Conservation (phyloP, 352 stramenopile genomes). For the Phytopythium chamaehyphon region DNA sequence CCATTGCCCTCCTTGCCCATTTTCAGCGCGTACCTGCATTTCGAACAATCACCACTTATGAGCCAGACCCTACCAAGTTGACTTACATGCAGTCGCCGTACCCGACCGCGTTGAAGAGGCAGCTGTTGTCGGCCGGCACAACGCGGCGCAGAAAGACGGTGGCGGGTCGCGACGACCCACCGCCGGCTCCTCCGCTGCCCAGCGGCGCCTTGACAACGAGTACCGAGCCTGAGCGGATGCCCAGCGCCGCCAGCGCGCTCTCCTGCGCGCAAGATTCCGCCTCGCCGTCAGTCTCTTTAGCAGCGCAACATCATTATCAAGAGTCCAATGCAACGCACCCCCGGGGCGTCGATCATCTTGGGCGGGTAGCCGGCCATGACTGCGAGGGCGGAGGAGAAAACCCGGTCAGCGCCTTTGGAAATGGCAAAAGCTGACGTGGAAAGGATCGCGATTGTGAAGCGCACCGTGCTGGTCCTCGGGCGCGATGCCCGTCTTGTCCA, state of each 20-base stretch:
- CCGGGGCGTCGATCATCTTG: conserved; percentile 55
- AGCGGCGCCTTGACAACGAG: conserved; percentile 67
- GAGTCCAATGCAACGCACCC: conserved; percentile 38
- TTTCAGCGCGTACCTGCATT: conserved; percentile 51
- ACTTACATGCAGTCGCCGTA: conserved; percentile 11
- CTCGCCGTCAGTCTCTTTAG: no score
- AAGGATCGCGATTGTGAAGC: not conserved
- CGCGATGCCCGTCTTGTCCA: conserved; percentile 50
- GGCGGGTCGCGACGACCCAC: conserved; percentile 13
- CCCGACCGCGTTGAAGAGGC: conserved; percentile 83
- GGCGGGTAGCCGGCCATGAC: conserved; percentile 77
- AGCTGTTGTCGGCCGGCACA: conserved; percentile 83
- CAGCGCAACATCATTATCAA: conserved; percentile 2
- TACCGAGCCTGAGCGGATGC: conserved; percentile 61
- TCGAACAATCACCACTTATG: not conserved
- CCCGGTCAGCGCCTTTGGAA: not conserved
- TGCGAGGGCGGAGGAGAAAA: conserved; percentile 36
- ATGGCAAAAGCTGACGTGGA: not conserved
- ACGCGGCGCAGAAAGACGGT: conserved; percentile 68
- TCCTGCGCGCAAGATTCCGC: conserved; percentile 17
- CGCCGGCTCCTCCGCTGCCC: conserved; percentile 6
- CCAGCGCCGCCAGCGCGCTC: conserved; percentile 42
- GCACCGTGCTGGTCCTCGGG: conserved; percentile 64
- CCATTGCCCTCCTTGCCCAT: conserved; percentile 61
- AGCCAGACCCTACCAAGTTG: not conserved